phyloP scores from a whole-genome alignment of 441 rosid genomes.

The Pelargonium citronellum region DNA sequence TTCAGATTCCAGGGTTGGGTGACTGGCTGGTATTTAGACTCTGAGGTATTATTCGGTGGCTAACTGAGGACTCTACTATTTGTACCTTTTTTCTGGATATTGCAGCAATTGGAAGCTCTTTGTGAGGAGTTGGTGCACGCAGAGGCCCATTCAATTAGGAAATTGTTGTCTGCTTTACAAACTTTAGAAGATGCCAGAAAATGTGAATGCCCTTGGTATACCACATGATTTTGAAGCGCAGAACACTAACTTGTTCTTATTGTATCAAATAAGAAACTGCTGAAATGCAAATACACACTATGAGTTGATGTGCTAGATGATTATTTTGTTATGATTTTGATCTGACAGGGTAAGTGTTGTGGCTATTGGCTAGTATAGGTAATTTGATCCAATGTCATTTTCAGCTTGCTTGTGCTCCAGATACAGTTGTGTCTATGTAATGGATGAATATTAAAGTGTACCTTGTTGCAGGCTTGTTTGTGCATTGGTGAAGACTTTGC shows the following conservation, averaged over 20 bases:
- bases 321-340: background rate
- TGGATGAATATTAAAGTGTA: no score
- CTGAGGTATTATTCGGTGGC: constrained; percentile 25
- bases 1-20: constrained; percentile 39
- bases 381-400: no score
- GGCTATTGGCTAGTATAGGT: no score
- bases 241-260: constrained; percentile 25
- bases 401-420: no score
- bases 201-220: constrained; percentile 18
- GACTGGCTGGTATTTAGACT: constrained; percentile 29
- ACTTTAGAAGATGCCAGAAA: constrained; percentile 20
- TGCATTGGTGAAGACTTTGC: no score
- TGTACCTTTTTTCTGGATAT: constrained; percentile 25
- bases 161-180: constrained; percentile 13
- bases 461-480: no score
- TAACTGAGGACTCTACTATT: constrained; percentile 21
- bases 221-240: constrained; percentile 14
- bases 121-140: constrained; percentile 20
- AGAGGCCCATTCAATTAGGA: constrained; percentile 13
- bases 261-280: constrained; percentile 28
- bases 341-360: no score
- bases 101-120: constrained; percentile 35
- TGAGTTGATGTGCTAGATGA: constrained; percentile 1
- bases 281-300: constrained; percentile 19
- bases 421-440: no score